A percentile compares a stretch with the other conserved stretches of the same genome.
Evolutionary conservation across 371 early-diverging fungal genomes (phyloP).

Genomic region (Haplosporangium sp.): DNA sequence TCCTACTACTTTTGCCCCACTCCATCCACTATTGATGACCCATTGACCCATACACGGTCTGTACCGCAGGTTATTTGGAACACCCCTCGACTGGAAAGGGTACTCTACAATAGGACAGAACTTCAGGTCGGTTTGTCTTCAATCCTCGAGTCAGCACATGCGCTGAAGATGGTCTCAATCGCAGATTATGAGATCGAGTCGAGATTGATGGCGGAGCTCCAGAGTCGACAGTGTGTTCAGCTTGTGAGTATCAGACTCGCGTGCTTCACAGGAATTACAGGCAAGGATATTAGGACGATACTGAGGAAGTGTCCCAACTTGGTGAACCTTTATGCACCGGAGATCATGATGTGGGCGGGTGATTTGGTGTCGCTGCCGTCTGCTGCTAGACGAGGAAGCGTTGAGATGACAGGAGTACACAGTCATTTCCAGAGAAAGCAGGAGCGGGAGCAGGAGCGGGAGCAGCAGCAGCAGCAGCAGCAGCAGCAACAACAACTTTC

Average conservation of each 20-base stretch:
- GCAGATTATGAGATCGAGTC: slow-evolving; percentile 37
- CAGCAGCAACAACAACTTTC: not conserved
- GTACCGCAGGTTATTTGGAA: slow-evolving; percentile 25
- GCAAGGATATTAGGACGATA: slow-evolving; percentile 20
- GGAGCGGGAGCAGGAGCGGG: not conserved
- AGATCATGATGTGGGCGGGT: slow-evolving; percentile 34
- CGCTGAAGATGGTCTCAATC: slow-evolving; percentile 15
- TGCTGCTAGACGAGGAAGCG: no score
- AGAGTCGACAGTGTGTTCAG: slow-evolving; percentile 13
- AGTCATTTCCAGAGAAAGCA: no score
- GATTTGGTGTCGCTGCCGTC: slow-evolving; percentile 9
- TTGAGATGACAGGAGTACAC: no score
- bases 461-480: not conserved
- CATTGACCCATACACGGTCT: not conserved
- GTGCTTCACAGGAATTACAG: slow-evolving; percentile 30
- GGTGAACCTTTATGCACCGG: slow-evolving; percentile 25
- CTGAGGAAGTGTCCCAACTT: slow-evolving; percentile 31
- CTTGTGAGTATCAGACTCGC: slow-evolving; percentile 31
- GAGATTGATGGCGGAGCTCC: slow-evolving; percentile 7
- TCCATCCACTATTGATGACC: not conserved
- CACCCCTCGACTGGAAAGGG: slow-evolving; percentile 14
- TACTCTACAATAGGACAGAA: slow-evolving; percentile 30
- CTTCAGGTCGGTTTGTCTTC: slow-evolving; percentile 4
- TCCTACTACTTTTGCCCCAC: not conserved
- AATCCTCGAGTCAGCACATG: slow-evolving; percentile 5